These are phyloP conservation scores for Eutrema japonicum DNA, from an alignment of 345 rosid genomes.

Conservation along the genomic window DNA sequence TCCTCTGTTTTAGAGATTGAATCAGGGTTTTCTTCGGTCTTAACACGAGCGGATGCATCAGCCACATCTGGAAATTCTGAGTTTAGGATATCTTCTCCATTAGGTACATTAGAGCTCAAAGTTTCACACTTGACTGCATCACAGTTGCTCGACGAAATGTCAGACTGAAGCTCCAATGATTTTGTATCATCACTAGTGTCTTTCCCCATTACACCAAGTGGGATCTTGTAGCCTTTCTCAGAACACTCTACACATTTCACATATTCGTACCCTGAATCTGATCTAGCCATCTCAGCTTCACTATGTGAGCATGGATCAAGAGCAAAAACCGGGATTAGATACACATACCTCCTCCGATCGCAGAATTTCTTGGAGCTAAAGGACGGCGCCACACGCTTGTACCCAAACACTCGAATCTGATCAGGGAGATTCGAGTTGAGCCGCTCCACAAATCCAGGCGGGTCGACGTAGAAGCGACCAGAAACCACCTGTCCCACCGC, in stretches of 20 bases:
- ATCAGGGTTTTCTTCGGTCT: conserved; percentile 1
- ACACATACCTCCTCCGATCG: conserved; percentile 93
- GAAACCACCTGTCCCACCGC: conserved; percentile 98
- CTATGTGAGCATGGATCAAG: conserved; percentile 75
- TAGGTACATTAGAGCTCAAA: conserved; percentile 32
- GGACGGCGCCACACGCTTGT: conserved; percentile 73
- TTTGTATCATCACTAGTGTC: conserved; percentile 42
- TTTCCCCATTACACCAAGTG: conserved; percentile 65
- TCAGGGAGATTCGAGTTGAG: conserved; percentile 61
- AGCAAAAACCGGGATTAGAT: conserved; percentile 85
- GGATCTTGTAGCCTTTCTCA: conserved; percentile 80
- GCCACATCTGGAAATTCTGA: conserved; percentile 22
- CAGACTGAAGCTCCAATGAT: conserved; percentile 38
- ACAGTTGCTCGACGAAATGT: conserved; percentile 46
- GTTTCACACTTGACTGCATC: conserved; percentile 37
- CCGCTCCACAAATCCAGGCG: conserved; percentile 85
- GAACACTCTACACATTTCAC: conserved; percentile 82
- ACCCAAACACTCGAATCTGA: conserved; percentile 82
- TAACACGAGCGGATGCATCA: conserved; percentile 16
- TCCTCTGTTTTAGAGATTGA: conserved; percentile 27
- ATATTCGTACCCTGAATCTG: conserved; percentile 70
- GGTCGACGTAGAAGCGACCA: conserved; percentile 85
- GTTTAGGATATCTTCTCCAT: conserved; percentile 19
- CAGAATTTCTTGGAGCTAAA: conserved; percentile 86
- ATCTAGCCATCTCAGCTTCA: conserved; percentile 78